Base-by-base conservation (phyloP, 345 rosid genomes). In the Physaria fendleri region DNA sequence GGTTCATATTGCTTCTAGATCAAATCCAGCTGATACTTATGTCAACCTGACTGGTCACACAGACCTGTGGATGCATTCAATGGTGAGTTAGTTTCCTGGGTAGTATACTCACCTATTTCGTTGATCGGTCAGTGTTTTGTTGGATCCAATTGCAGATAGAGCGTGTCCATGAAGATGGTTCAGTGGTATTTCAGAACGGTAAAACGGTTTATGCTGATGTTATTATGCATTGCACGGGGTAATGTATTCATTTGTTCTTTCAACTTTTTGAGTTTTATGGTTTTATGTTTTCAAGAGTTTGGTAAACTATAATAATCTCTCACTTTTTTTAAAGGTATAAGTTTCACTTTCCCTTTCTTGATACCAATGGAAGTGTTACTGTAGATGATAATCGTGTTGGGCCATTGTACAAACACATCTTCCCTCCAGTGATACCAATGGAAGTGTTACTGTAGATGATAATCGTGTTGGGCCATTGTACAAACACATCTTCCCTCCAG, bases 341-440 rank as follows among this genome's bases (percentile, higher is more conserved):
- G n/a, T n/a, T n/a, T n/a, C n/a, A n/a, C n/a, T n/a, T n/a, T n/a
- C n/a, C n/a, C n/a, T n/a, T n/a, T n/a, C n/a, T n/a, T n/a, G n/a
- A n/a, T n/a, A n/a, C n/a, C n/a, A n/a, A n/a, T n/a, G n/a, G n/a
- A n/a, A n/a, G n/a, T n/a, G n/a, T n/a, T n/a, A n/a, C n/a, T n/a
- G n/a, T n/a, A n/a, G n/a, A n/a, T n/a, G n/a, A n/a, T n/a, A n/a
- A n/a, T n/a, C n/a, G n/a, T n/a, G n/a, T n/a, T n/a, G n/a, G n/a
- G n/a, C n/a, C n/a, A n/a, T n/a, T n/a, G 87, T 90, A 81, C 76
- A 85, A 87, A 66, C 85, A 87, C 81, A 79, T 65, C 82, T 84
- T 57, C 94, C 95, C 15, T 90, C 87, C 72, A 87, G 87, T 9
- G 87, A 83, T 35, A 85, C 91, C 46, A 67, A 72, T 32, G 94